Evolutionary conservation across 345 rosid genomes (phyloP), one percentile per base, ranked within the genome.

Genomic region (Citrus maxima): DNA sequence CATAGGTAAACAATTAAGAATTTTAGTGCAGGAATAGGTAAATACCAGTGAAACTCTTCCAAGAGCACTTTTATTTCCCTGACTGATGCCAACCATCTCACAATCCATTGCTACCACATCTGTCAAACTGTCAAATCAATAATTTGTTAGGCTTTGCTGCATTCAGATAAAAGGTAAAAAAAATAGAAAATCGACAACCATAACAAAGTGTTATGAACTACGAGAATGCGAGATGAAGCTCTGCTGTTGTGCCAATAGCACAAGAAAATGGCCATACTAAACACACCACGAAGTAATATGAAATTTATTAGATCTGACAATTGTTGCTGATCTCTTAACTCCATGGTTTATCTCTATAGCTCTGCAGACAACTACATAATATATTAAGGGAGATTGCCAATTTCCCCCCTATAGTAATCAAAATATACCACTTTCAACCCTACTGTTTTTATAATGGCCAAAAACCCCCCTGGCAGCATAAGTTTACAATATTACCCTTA

Each of bases 81-180:
- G 94, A 78, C 92, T 85, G 16, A 94, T 89, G 72, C 99, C 99
- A 83, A 96, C 99, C 99, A 96, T 94, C 87, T 96, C 99, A 30
- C 99, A 96, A 74, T 96, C 98, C 94, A 96, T 93, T 61, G 94
- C 99, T 70, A 96, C 82, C 71, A 74, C 95, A 85, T 89, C 94
- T 78, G 98, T 91, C 87, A 91, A 35, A 87, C 98, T 96, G 95
- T 73, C 79, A 80, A 54, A 80, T 34, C 64, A 62, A 77, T 76
- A 72, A 77, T 78, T 27, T 77, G 82, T 70, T 21, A 78, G 32
- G 75, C 28, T 40, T 69, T 35, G 46, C 18, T 55, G 2, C 54
- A 77, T 40, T 49, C 55, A 65, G 30, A 72, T 60, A 12, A 42
- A 64, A 27, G 67, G 18, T 68, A 40, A 51, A 16, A 16, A 60